phyloP scores from a whole-genome alignment of 176 grass and related monocot species.

The Juncus inflexus region DNA sequence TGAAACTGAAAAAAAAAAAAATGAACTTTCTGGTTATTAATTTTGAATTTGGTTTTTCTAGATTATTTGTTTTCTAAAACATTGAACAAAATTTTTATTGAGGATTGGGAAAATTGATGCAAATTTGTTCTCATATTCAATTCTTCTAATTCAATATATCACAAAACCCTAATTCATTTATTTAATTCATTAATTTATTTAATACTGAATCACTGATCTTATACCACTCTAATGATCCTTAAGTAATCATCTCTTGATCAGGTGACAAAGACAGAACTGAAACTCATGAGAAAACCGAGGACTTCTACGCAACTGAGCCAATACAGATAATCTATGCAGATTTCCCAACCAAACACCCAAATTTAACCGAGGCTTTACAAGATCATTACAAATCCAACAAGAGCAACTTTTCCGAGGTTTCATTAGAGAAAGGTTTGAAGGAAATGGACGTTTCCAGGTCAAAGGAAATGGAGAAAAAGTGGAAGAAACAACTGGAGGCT shows the following conservation, averaged over 20 bases:
- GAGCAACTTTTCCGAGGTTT: conserved; percentile 37
- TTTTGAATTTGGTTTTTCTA: too few relatives aligned
- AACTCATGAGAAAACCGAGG: conserved; percentile 21
- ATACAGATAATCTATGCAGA: background rate
- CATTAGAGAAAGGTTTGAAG: conserved; percentile 47
- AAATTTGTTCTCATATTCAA: background rate
- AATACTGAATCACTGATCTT: too few relatives aligned
- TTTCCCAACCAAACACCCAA: conserved; percentile 14
- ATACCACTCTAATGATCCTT: too few relatives aligned
- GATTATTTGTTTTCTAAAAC: too few relatives aligned
- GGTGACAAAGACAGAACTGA: conserved; percentile 1
- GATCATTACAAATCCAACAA: conserved; percentile 59
- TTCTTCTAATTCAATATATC: background rate
- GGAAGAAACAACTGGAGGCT: conserved; percentile 54
- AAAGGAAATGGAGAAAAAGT: conserved; percentile 39
- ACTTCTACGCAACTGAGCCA: conserved; percentile 9
- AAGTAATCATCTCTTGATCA: background rate
- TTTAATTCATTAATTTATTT: too few relatives aligned
- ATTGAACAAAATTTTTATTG: background rate
- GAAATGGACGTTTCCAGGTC: conserved; percentile 23
- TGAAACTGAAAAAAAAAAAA: conserved; percentile 2
- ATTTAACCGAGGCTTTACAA: conserved; percentile 48
- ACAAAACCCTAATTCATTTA: too few relatives aligned
- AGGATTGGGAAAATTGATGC: background rate
- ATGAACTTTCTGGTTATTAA: background rate